Evolutionary conservation across 1,284 basidiomycete genomes (phyloP), one percentile per base, ranked within the genome.

Genomic region (Exobasidium cylindrosporum): DNA sequence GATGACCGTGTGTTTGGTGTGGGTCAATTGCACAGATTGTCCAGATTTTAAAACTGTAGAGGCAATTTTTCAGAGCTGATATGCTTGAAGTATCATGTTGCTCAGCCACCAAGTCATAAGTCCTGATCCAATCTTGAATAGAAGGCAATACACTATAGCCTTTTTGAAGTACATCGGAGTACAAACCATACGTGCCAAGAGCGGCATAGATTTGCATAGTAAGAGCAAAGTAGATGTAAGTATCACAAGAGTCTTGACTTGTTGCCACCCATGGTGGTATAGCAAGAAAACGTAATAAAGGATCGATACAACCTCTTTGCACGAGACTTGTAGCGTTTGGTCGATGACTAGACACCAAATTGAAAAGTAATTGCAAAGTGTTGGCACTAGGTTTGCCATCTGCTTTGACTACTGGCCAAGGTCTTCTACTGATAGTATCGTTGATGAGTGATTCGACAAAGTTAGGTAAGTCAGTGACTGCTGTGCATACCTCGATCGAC

Each of bases 11-110:
- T 5, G 92, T 94, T 61, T 85, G 83, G 78, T 97, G 94, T 1
- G 94, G 93, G 76, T 97, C 90, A 23, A 86, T 85, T 0, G 92
- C 90, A 69, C 91, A 94, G 1, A 86, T 83, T 5, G 84, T 88
- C 92, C 92, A 97, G 0, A 84, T 82, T 58, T 86, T 84, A 1
- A 91, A 70, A 91, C 79, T 24, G 76, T 71, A 35, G 81, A 80
- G 69, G 82, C 58, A 63, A 66, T 3, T 21, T 35, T 24, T 53
- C 24, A 26, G 21, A 50, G 2, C 62, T 49, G 2, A 30, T 23
- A 21, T 44, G 29, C 6, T 44, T 29, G 13, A 40, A 4, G 26
- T 24, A 24, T 14, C 21, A 13, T 21, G 14, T 4, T 5, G n/a
- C 5, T 26, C 26, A 2, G 17, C 47, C 14, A 13, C 26, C 21